A percentile compares a stretch with the other conserved stretches of the same genome.
These are phyloP conservation scores for Neonectria faginata DNA, from an alignment of 2,329 filamentous ascomycete genomes.

Conservation along the genomic window DNA sequence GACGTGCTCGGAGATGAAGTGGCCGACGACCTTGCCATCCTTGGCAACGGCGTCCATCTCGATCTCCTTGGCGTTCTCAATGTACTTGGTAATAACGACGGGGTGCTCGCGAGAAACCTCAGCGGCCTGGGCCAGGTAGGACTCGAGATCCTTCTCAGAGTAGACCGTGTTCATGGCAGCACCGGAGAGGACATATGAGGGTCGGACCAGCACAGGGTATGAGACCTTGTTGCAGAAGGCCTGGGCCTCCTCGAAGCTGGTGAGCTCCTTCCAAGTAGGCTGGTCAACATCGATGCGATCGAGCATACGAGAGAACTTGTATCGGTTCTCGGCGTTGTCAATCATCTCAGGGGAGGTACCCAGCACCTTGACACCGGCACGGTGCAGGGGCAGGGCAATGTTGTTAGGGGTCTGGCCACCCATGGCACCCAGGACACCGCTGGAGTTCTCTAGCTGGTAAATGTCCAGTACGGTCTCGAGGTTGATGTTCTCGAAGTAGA, in stretches of 20 bases:
- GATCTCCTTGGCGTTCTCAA: slow-evolving; percentile 99
- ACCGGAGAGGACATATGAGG: slow-evolving; percentile 96
- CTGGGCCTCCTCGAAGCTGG: slow-evolving; percentile 90
- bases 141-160: slow-evolving; percentile 90
- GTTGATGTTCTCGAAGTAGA: slow-evolving; percentile 97
- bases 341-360: slow-evolving; percentile 99
- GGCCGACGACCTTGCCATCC: slow-evolving; percentile 88
- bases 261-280: slow-evolving; percentile 97
- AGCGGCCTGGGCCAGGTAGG: slow-evolving; percentile 88
- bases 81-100: slow-evolving; percentile 99
- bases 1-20: slow-evolving; percentile 98
- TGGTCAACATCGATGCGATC: slow-evolving; percentile 96
- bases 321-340: slow-evolving; percentile 95
- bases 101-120: slow-evolving; percentile 96
- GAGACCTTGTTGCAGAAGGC: slow-evolving; percentile 88
- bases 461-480: slow-evolving; percentile 93
- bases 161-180: slow-evolving; percentile 99
- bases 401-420: slow-evolving; percentile 98
- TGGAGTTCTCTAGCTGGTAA: slow-evolving; percentile 86
- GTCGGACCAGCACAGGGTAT: slow-evolving; percentile 94
- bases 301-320: slow-evolving; percentile 98
- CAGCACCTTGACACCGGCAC: slow-evolving; percentile 90
- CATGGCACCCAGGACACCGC: slow-evolving; percentile 93
- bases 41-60: slow-evolving; percentile 98
- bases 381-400: slow-evolving; percentile 89